Conservation (phyloP, 371 early-diverging fungal genomes). For the Funneliformis caledonium region DNA sequence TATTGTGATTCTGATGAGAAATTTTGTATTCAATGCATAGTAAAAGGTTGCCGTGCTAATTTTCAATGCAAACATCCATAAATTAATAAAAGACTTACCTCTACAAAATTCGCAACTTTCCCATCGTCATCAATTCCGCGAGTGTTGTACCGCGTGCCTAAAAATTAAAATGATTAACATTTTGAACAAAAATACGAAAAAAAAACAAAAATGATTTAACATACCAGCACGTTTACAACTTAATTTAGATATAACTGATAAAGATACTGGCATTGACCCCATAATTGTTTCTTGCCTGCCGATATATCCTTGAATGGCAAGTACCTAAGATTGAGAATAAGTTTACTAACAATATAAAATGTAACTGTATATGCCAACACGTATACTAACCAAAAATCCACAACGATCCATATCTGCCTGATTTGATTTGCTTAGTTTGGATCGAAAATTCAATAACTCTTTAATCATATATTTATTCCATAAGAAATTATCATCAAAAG, state of each 20-base stretch:
- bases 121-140: conserved; percentile 98
- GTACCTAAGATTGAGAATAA: conserved; percentile 48
- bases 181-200: not conserved
- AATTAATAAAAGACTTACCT: conserved; percentile 55
- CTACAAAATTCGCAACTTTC: conserved; percentile 97
- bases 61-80: conserved; percentile 15
- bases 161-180: not conserved
- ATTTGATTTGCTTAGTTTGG: conserved; percentile 65
- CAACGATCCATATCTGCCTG: conserved; percentile 71
- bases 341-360: not conserved
- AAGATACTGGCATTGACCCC: conserved; percentile 53
- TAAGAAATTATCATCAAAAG: conserved; percentile 75
- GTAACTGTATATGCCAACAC: not conserved
- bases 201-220: not conserved
- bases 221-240: conserved; percentile 90
- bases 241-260: conserved; percentile 89
- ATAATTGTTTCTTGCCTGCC: conserved; percentile 55
- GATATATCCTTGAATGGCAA: conserved; percentile 72
- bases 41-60: not conserved
- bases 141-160: conserved; percentile 91
- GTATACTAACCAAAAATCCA: conserved; percentile 64
- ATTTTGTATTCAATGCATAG: too few species aligned
- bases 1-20: too few species aligned
- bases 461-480: conserved; percentile 90
- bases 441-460: conserved; percentile 75